A percentile compares a stretch with the other conserved stretches of the same genome.
phyloP scores from a whole-genome alignment of 306 rosid species.

The Inga laurina region DNA sequence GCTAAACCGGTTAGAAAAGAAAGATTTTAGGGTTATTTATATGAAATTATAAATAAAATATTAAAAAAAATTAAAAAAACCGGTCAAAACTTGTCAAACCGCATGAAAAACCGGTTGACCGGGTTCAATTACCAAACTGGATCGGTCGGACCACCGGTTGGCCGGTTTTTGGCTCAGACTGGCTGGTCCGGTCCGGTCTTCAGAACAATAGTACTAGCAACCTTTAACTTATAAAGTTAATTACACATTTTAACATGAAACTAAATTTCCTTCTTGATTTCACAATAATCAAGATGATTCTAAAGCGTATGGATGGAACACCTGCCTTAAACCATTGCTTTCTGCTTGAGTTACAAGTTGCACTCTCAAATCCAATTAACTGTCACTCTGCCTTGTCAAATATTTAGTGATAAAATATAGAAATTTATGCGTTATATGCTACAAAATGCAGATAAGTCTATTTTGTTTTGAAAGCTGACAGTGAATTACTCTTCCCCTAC shows the following conservation, averaged over 20 bases:
- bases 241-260: not conserved
- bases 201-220: not conserved
- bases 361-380: not conserved
- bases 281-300: not conserved
- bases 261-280: constrained; percentile 11
- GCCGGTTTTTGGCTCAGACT: too few species aligned
- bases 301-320: constrained; percentile 5
- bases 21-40: too few species aligned
- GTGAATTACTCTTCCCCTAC: not conserved
- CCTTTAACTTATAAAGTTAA: not conserved
- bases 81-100: too few species aligned
- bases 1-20: too few species aligned
- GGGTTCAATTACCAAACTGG: too few species aligned
- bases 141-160: too few species aligned
- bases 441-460: not conserved
- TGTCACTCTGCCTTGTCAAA: not conserved
- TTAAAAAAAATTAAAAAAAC: too few species aligned
- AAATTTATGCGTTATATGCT: not conserved
- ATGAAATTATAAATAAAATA: too few species aligned
- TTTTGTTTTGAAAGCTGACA: not conserved
- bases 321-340: not conserved
- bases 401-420: not conserved
- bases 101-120: too few species aligned
- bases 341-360: not conserved
- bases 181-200: too few species aligned